Base-by-base conservation (phyloP, 2,329 filamentous ascomycete species). In the Alternaria consortialis region DNA sequence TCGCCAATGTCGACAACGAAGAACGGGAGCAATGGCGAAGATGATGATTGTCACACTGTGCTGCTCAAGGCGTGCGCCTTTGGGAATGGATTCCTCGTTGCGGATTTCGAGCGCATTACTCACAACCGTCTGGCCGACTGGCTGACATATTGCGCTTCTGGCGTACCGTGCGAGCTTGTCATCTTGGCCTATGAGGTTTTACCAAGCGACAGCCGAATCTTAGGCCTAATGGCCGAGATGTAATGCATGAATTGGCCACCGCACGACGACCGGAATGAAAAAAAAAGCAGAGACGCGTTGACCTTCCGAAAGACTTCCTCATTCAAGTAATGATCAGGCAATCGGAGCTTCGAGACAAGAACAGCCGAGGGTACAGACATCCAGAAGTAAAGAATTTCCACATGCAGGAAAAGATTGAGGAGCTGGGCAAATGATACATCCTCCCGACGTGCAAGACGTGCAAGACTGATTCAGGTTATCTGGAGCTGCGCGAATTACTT, bases 131-230 rank as follows among this genome's bases (percentile, higher is more conserved):
- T 11, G 9, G 13, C 27, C 13, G 12, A 51, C 32, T 11, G 20
- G 20, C 20, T 20, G 20, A 20, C 20, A 20, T 2, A 20, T 20
- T 20, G 2, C 20, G 4, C 2, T 20, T 23, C 3, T 0, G 9
- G 5, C 9, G 4, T 5, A 12, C 0, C 17, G 11, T 50, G 25
- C 17, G 0, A 7, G 4, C 3, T 8, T 0, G 3, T 50, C 1
- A 52, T 52, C 8, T 52, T 15, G 6, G 5, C 5, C 15, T 52
- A 7, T 6, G 15, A 40, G 1, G n/a, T 40, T 2, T 3, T 52
- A 11, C 32, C 20, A 6, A 3, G 4, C 11, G 12, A 36, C 32
- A 34, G 20, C 47, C 20, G 3, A 9, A 8, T 50, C 20, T 17
- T 50, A 8, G 4, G 8, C 2, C 12, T 37, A 4, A 50, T 50